A percentile compares a stretch with the other conserved stretches of the same genome.
Evolutionary conservation across 108 stramenopile genomes (phyloP).

Genomic region (Discostella pseudostelligera): DNA sequence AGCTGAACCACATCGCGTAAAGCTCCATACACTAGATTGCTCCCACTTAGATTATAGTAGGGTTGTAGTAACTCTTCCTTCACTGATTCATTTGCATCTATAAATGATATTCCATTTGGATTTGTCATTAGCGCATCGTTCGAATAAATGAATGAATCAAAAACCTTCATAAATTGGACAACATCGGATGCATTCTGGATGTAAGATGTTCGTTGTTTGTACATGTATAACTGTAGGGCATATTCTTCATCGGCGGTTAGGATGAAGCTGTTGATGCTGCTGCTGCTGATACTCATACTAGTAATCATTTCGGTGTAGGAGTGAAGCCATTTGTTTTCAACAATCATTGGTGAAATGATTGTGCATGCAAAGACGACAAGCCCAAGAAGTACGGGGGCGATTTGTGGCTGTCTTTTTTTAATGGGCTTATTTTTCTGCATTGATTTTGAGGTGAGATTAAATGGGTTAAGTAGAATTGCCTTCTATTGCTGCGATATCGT

Average conservation of each 20-base stretch:
- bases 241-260: background rate
- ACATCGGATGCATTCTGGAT: constrained; percentile 11
- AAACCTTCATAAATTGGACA: background rate
- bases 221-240: constrained; percentile 13
- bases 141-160: background rate
- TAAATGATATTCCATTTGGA: background rate
- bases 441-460: too few relatives aligned
- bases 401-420: too few relatives aligned
- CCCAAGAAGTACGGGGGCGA: too few relatives aligned
- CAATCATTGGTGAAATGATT: too few relatives aligned
- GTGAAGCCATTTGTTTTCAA: too few relatives aligned
- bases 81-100: background rate
- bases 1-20: background rate
- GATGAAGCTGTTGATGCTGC: background rate
- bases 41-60: background rate
- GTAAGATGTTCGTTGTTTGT: constrained; percentile 5
- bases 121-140: background rate
- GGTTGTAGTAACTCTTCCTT: background rate
- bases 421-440: too few relatives aligned
- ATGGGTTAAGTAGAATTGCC: too few relatives aligned
- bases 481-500: too few relatives aligned
- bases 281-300: background rate
- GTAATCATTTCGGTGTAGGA: too few relatives aligned
- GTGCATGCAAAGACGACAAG: too few relatives aligned
- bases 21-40: constrained; percentile 14